These are phyloP conservation scores for Penstemon davidsonii DNA, from an alignment of 257 asterid genomes.

Conservation along the genomic window DNA sequence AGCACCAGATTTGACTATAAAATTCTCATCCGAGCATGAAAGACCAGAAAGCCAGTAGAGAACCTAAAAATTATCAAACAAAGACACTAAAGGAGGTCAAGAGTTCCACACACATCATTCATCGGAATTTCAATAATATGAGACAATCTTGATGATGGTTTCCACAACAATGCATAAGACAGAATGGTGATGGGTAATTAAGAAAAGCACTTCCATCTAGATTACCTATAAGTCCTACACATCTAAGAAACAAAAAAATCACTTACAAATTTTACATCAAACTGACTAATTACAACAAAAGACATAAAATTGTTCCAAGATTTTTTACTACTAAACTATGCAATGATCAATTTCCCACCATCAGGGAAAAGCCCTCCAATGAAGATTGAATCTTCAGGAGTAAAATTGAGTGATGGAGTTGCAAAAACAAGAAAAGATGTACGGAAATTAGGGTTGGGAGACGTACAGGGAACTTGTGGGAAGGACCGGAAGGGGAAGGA, in stretches of 20 bases:
- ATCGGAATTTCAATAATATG: not conserved
- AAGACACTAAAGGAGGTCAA: not conserved
- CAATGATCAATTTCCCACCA: not conserved
- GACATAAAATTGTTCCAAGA: too few species aligned
- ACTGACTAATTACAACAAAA: too few species aligned
- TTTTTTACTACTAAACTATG: not conserved
- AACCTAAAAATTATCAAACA: slow-evolving; percentile 40
- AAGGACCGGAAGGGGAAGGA: slow-evolving; percentile 57
- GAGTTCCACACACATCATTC: not conserved
- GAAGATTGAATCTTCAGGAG: slow-evolving; percentile 2
- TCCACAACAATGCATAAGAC: not conserved
- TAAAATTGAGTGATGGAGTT: not conserved
- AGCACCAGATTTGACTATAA: slow-evolving; percentile 85
- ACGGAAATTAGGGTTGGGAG: not conserved
- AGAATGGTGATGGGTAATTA: not conserved
- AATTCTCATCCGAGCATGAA: slow-evolving; percentile 93
- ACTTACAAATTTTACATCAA: too few species aligned
- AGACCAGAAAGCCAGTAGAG: slow-evolving; percentile 99
- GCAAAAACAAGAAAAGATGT: too few species aligned
- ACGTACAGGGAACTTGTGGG: slow-evolving; percentile 73
- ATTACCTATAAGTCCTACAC: not conserved
- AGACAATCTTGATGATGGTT: not conserved
- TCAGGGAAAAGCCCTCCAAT: not conserved
- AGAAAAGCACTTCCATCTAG: not conserved
- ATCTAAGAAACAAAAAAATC: too few species aligned